Percentiles rank a stretch among this genome's conserved stretches.
phyloP scores from a whole-genome alignment of 2,329 filamentous ascomycete species.

The Phialophora tarda region DNA sequence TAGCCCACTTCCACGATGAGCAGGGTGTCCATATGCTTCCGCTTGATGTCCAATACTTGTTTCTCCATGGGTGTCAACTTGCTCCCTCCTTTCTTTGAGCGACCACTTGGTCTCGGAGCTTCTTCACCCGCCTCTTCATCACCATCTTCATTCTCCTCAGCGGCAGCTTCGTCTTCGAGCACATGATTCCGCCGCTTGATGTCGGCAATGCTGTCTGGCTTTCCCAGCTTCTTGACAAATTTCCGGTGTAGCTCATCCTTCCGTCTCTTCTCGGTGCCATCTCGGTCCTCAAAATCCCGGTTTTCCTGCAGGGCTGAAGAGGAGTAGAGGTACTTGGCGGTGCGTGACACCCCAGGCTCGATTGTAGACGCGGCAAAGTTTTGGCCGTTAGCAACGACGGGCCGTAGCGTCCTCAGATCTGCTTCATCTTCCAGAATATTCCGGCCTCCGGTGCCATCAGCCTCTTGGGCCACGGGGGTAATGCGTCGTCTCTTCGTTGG shows the following conservation, averaged over 20 bases:
- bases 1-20: constrained; percentile 96
- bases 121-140: constrained; percentile 62
- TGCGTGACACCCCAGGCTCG: constrained; percentile 49
- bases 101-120: constrained; percentile 51
- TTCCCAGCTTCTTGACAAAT: constrained; percentile 89
- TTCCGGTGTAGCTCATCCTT: constrained; percentile 77
- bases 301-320: constrained; percentile 54
- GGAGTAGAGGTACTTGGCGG: constrained; percentile 65
- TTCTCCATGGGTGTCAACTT: constrained; percentile 95
- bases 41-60: constrained; percentile 92
- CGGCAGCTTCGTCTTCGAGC: constrained; percentile 59
- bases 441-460: constrained; percentile 33
- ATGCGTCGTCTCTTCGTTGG: constrained; percentile 50
- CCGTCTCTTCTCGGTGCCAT: constrained; percentile 58
- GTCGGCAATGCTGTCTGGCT: constrained; percentile 77
- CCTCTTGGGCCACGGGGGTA: constrained; percentile 39
- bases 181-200: constrained; percentile 66
- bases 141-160: constrained; percentile 62
- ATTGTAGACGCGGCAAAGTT: constrained; percentile 8
- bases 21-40: constrained; percentile 84
- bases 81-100: constrained; percentile 72
- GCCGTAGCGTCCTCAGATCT: constrained; percentile 16
- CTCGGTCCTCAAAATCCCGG: constrained; percentile 45
- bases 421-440: constrained; percentile 12
- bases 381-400: constrained; percentile 32